Evolutionary conservation across 306 rosid species (phyloP), one percentile per base, ranked within the genome.

Genomic region (Oemleria cerasiformis): DNA sequence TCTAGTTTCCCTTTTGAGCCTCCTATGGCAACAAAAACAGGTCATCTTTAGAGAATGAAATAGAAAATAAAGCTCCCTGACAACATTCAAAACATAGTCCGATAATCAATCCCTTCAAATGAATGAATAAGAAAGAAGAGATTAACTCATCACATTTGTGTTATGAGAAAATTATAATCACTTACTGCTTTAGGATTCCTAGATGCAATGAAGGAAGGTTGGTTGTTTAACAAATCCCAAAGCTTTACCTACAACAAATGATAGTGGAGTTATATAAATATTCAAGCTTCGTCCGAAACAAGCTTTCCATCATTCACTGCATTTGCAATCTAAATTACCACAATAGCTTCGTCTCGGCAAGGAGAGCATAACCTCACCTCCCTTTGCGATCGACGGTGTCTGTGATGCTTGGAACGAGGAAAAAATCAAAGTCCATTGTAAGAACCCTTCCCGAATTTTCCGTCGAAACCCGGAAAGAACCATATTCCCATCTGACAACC

Each of bases 151-250:
- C 5, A 44, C 39, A n/a, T 21, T 25, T 43, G 21, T 38, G 21
- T 43, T 23, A 58, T 41, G 23, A 30, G 1, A n/a, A 45, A 51
- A 21, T 10, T 49, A 12, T 14, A 4, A 57, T 57, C 73, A 81
- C 96, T 82, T 66, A 91, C 97, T 9, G 84, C 84, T 73, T 82
- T 82, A 39, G 88, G 92, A 66, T 77, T 77, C 65, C 61, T 77
- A 23, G 92, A 83, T 44, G 95, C 84, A 45, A 91, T 75, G 76
- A 85, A 88, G 7, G 92, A 91, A 51, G 97, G 97, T 77, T 87
- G 88, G 77, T 87, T 87, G 79, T 93, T 91, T 9, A 96, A 84
- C 78, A 91, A 81, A 86, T 93, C 98, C 98, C 98, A 93, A 55
- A 93, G 88, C 83, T 91, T 93, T 63, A 91, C 93, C 98, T 91